These are phyloP conservation scores for Pseudonitzschia multiseries DNA, from an alignment of 108 stramenopile genomes.

Conservation along the genomic window DNA sequence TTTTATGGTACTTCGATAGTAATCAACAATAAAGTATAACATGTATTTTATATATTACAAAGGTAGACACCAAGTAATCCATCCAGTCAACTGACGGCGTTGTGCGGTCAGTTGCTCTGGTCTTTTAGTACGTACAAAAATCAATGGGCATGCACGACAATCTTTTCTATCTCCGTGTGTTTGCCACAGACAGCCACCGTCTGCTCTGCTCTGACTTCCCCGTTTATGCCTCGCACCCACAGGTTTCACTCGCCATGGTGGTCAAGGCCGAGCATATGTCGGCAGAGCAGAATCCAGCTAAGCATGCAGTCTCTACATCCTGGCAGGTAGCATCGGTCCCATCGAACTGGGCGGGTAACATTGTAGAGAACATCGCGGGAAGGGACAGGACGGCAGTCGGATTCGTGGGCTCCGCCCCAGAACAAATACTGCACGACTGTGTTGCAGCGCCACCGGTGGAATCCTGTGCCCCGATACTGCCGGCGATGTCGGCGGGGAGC, in stretches of 20 bases:
- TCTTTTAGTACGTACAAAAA: not conserved
- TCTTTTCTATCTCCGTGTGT: not conserved
- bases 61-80: not conserved
- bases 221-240: not conserved
- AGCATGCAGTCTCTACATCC: not conserved
- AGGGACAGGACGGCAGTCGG: not conserved
- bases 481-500: not conserved
- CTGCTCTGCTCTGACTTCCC: no score
- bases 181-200: no score
- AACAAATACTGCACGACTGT: not conserved
- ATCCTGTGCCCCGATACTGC: no score
- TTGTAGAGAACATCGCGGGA: not conserved
- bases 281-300: not conserved
- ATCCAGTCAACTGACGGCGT: not conserved
- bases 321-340: not conserved
- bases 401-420: not conserved
- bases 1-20: no score
- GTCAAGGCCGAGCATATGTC: not conserved
- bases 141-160: not conserved
- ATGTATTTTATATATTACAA: constrained; percentile 4
- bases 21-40: not conserved
- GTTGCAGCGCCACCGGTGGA: not conserved
- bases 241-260: not conserved
- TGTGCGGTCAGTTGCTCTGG: not conserved
- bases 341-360: no score